Evolutionary conservation across 192 early-diverging fungal genomes (phyloP).

Genomic region (Coemansia asiatica): DNA sequence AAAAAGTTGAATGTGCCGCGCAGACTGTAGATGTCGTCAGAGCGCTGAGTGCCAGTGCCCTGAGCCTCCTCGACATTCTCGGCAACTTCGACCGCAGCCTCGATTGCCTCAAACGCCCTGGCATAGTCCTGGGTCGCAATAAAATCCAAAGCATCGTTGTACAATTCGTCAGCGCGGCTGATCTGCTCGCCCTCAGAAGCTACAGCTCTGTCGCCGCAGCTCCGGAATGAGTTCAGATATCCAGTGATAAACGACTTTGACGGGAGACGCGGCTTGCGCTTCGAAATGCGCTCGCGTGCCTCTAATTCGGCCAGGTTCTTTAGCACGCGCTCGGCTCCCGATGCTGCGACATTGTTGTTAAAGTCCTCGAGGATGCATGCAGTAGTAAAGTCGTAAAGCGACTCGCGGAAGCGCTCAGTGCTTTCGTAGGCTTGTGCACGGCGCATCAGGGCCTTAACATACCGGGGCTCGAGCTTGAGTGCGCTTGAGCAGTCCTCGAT

Average conservation of each 20-base stretch:
- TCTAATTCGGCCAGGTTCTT: slow-evolving; percentile 77
- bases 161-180: slow-evolving; percentile 49
- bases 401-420: slow-evolving; percentile 50
- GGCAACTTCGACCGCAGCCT: slow-evolving; percentile 65
- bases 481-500: slow-evolving; percentile 86
- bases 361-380: slow-evolving; percentile 95
- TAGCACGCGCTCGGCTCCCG: slow-evolving; percentile 84
- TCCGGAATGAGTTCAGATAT: slow-evolving; percentile 91
- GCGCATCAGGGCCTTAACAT: slow-evolving; percentile 84
- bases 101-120: slow-evolving; percentile 61
- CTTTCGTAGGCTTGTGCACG: slow-evolving; percentile 68
- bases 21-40: slow-evolving; percentile 77
- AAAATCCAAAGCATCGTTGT: slow-evolving; percentile 57
- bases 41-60: slow-evolving; percentile 26
- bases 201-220: slow-evolving; percentile 30
- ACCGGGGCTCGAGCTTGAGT: slow-evolving; percentile 78
- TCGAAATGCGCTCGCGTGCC: slow-evolving; percentile 68
- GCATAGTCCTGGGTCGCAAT: slow-evolving; percentile 60
- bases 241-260: slow-evolving; percentile 88
- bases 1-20: slow-evolving; percentile 88
- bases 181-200: slow-evolving; percentile 27
- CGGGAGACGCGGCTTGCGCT: slow-evolving; percentile 70
- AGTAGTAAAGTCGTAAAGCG: slow-evolving; percentile 82
- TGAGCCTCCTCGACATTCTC: slow-evolving; percentile 30
- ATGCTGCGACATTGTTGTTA: slow-evolving; percentile 76